phyloP scores from a whole-genome alignment of 805 yeast species.

The Myxozyma nipponensis region DNA sequence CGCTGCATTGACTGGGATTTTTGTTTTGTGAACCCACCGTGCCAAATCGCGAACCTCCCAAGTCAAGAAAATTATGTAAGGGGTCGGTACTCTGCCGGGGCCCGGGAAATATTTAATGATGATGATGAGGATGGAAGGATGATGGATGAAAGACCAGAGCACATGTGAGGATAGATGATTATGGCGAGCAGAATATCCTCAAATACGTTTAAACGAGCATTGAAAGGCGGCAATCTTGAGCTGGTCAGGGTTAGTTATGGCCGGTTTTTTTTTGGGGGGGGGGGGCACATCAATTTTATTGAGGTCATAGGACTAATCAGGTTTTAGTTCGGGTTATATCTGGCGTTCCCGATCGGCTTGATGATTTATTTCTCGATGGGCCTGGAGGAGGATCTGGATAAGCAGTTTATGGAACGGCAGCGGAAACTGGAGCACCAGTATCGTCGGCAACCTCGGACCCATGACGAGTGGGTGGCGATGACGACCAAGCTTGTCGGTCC shows the following conservation, averaged over 20 bases:
- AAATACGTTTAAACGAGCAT: constrained; percentile 8
- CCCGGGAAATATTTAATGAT: too few relatives aligned
- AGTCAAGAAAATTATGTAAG: too few relatives aligned
- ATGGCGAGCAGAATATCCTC: neutral
- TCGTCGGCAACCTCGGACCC: constrained; percentile 1
- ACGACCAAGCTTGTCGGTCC: neutral
- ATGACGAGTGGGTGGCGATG: constrained; percentile 7
- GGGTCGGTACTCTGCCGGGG: too few relatives aligned
- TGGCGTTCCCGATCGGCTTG: constrained; percentile 24
- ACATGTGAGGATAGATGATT: too few relatives aligned
- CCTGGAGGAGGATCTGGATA: constrained; percentile 22
- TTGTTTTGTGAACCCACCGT: too few relatives aligned
- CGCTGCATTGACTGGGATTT: too few relatives aligned
- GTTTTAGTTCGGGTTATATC: constrained; percentile 17
- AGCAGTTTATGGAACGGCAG: constrained; percentile 9
- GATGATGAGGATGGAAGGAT: too few relatives aligned
- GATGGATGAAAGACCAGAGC: too few relatives aligned
- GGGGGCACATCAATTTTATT: neutral
- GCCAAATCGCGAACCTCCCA: too few relatives aligned
- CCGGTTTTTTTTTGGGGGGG: neutral
- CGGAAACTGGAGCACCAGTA: neutral
- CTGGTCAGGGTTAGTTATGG: constrained; percentile 13
- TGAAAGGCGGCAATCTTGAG: constrained; percentile 22
- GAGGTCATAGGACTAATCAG: neutral
- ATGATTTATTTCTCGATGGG: constrained; percentile 24